phyloP scores from a whole-genome alignment of 805 yeast species.

The Candida nemodendra region DNA sequence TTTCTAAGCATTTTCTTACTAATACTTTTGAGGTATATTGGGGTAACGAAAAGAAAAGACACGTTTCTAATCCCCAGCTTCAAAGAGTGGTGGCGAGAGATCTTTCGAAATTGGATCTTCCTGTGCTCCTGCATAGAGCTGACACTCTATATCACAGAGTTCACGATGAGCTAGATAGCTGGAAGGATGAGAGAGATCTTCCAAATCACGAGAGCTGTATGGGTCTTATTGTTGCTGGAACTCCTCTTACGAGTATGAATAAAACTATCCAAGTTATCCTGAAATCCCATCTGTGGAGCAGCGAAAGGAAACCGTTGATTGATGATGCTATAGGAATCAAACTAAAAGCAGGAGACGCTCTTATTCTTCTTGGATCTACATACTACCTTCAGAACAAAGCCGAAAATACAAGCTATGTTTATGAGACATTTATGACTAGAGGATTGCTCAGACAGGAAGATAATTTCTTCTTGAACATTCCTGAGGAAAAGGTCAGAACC shows the following conservation, averaged over 20 bases:
- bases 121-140: background rate
- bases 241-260: slow-evolving; percentile 2
- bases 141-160: background rate
- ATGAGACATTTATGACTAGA: slow-evolving; percentile 6
- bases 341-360: slow-evolving; percentile 4
- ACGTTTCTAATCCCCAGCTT: background rate
- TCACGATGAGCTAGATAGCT: background rate
- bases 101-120: background rate
- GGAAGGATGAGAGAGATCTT: background rate
- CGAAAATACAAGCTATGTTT: slow-evolving; percentile 2
- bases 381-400: slow-evolving; percentile 5
- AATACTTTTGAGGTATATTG: background rate
- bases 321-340: background rate
- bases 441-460: slow-evolving; percentile 6
- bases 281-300: slow-evolving; percentile 6
- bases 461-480: slow-evolving; percentile 6
- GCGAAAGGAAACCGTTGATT: slow-evolving; percentile 1
- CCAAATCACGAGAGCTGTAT: slow-evolving; percentile 1
- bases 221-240: slow-evolving; percentile 7
- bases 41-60: background rate
- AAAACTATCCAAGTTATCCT: slow-evolving; percentile 5
- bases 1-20: background rate
- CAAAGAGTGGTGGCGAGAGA: background rate
- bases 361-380: slow-evolving; percentile 4
- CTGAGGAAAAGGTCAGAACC: slow-evolving; percentile 1